A percentile compares a stretch with the other conserved stretches of the same genome.
These are phyloP conservation scores for Tothia fuscella DNA, from an alignment of 2,329 filamentous ascomycete species.

Conservation along the genomic window DNA sequence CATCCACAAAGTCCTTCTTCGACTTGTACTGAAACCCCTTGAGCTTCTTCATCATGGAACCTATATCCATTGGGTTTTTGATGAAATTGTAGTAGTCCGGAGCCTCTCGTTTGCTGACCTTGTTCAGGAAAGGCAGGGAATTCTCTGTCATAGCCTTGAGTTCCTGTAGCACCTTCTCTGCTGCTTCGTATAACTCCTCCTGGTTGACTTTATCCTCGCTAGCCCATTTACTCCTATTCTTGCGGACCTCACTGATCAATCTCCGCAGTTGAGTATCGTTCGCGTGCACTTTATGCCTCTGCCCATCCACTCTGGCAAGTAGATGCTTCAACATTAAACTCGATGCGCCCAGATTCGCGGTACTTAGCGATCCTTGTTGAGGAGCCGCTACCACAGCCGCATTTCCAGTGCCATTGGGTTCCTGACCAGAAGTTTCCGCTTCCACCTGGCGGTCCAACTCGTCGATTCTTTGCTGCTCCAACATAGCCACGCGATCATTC, in stretches of 20 bases:
- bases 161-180: slow-evolving; percentile 93
- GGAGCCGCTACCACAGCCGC: slow-evolving; percentile 38
- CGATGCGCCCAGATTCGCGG: slow-evolving; percentile 86
- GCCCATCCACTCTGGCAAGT: slow-evolving; percentile 88
- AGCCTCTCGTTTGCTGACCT: slow-evolving; percentile 93
- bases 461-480: slow-evolving; percentile 93
- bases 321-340: slow-evolving; percentile 94
- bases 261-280: slow-evolving; percentile 86
- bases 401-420: slow-evolving; percentile 40
- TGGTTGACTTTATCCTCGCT: slow-evolving; percentile 96
- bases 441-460: slow-evolving; percentile 94
- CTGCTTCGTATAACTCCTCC: slow-evolving; percentile 91
- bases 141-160: slow-evolving; percentile 96
- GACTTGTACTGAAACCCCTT: slow-evolving; percentile 45
- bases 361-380: slow-evolving; percentile 82
- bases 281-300: slow-evolving; percentile 78
- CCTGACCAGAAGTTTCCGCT: slow-evolving; percentile 70
- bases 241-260: slow-evolving; percentile 92
- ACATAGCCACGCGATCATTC: slow-evolving; percentile 89
- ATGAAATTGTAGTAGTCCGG: slow-evolving; percentile 92
- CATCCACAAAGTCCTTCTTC: slow-evolving; percentile 87
- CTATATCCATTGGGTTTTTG: slow-evolving; percentile 95
- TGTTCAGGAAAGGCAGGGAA: slow-evolving; percentile 85
- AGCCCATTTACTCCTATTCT: slow-evolving; percentile 97
- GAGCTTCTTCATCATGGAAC: slow-evolving; percentile 97